Evolutionary conservation across 306 rosid species (phyloP).

Genomic region (Cucurbita maxima): DNA sequence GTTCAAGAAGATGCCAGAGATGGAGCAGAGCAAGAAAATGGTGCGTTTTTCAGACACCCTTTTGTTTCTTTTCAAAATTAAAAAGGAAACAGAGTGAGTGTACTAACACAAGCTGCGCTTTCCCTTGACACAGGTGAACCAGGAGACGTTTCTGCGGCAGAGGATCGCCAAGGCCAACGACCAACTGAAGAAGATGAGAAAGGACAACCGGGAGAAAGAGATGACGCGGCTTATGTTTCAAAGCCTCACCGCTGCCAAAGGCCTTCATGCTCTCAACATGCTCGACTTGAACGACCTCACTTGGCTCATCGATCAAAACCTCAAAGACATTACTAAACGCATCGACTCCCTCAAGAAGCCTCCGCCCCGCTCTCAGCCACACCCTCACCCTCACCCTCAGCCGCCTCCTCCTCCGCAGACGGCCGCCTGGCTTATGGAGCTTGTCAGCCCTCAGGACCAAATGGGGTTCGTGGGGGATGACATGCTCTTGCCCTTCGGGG

Average conservation of each 20-base stretch:
- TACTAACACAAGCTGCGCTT: too few relatives aligned
- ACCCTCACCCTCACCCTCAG: neutral
- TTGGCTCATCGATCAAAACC: conserved; percentile 13
- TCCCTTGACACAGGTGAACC: neutral
- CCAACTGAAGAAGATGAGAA: conserved; percentile 12
- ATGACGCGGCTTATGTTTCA: conserved; percentile 10
- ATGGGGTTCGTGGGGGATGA: conserved; percentile 13
- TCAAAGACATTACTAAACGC: conserved; percentile 10
- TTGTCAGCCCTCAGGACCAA: neutral
- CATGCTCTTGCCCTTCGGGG: conserved; percentile 1
- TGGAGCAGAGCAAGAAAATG: conserved; percentile 21
- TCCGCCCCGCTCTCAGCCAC: neutral
- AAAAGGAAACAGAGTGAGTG: too few relatives aligned
- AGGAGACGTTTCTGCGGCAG: conserved; percentile 14
- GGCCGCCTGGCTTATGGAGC: neutral
- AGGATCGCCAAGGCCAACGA: conserved; percentile 11
- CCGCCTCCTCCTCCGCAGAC: neutral
- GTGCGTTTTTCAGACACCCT: neutral
- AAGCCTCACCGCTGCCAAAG: neutral
- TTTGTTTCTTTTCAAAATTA: too few relatives aligned
- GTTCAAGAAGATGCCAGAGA: conserved; percentile 19
- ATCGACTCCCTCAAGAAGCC: neutral
- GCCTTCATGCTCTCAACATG: conserved; percentile 6
- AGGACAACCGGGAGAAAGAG: conserved; percentile 14
- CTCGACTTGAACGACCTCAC: conserved; percentile 16